Conservation (phyloP, 202 grass and related monocot species). For the Panicum hallii region DNA sequence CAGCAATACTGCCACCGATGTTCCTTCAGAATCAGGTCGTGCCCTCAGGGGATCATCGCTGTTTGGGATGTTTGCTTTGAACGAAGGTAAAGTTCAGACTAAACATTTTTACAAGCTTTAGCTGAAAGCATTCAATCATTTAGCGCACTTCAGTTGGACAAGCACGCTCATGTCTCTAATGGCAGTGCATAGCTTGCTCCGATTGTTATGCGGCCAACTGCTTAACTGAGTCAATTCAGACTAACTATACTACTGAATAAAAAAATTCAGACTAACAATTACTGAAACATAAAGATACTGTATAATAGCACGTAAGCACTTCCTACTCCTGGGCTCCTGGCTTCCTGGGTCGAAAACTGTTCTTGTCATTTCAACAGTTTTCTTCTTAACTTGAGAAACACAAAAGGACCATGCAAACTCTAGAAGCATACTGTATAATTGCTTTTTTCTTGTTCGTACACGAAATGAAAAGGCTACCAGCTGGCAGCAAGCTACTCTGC, state of each 20-base stretch:
- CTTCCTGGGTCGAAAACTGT: no score
- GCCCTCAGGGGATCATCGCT: constrained; percentile 58
- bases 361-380: neutral
- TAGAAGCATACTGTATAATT: neutral
- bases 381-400: neutral
- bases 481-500: no score
- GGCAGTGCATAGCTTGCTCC: neutral
- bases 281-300: no score
- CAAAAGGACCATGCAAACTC: neutral
- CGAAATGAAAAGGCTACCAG: no score
- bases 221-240: constrained; percentile 19
- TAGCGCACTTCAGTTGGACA: neutral
- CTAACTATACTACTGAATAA: no score
- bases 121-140: neutral
- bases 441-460: no score
- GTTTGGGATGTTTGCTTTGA: constrained; percentile 93
- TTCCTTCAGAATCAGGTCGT: no score
- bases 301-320: no score
- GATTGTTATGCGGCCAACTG: neutral
- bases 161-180: neutral
- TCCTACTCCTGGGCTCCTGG: no score
- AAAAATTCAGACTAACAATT: neutral
- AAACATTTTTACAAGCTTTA: neutral
- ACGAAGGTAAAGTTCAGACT: constrained; percentile 56
- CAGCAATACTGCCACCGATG: no score